Percentiles rank a stretch among this genome's conserved stretches.
phyloP scores from a whole-genome alignment of 2,329 filamentous ascomycete species.

The Fusarium nygamai region DNA sequence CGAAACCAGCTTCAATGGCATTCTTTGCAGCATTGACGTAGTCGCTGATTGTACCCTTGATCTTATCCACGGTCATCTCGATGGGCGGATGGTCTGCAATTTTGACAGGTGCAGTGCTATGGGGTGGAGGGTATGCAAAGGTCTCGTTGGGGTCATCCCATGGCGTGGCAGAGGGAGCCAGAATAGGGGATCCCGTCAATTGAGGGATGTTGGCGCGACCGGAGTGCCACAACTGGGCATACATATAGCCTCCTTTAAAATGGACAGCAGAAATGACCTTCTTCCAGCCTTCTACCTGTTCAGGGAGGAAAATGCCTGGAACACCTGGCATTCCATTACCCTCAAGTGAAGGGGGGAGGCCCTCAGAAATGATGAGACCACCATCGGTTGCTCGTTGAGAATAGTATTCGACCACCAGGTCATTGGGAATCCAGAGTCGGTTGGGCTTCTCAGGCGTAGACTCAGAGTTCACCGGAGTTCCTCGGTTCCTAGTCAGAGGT shows the following conservation, averaged over 20 bases:
- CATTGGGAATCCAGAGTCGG: slow-evolving; percentile 49
- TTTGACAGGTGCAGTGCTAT: slow-evolving; percentile 52
- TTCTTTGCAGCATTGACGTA: slow-evolving; percentile 48
- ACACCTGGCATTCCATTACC: slow-evolving; percentile 54
- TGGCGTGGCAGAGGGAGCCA: slow-evolving; percentile 54
- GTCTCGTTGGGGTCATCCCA: slow-evolving; percentile 56
- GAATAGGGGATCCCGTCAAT: slow-evolving; percentile 49
- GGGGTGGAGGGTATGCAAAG: slow-evolving; percentile 50
- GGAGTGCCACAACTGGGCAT: slow-evolving; percentile 66
- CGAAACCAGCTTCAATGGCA: slow-evolving; percentile 64
- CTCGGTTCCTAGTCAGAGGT: slow-evolving; percentile 64
- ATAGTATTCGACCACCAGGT: slow-evolving; percentile 56
- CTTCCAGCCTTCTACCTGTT: slow-evolving; percentile 67
- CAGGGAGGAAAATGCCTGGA: slow-evolving; percentile 66
- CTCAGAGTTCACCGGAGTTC: slow-evolving; percentile 53
- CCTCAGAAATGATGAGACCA: slow-evolving; percentile 56
- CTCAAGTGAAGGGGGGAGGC: slow-evolving; percentile 58
- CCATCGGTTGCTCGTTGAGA: slow-evolving; percentile 53
- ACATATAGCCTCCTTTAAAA: slow-evolving; percentile 67
- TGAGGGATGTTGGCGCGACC: slow-evolving; percentile 53
- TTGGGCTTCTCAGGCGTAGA: slow-evolving; percentile 60
- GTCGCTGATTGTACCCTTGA: slow-evolving; percentile 45
- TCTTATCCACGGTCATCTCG: slow-evolving; percentile 55
- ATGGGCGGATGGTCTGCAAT: slow-evolving; percentile 45
- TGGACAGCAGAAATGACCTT: slow-evolving; percentile 70